These are phyloP conservation scores for Mallotus japonicus DNA, from an alignment of 441 rosid genomes.

Conservation along the genomic window DNA sequence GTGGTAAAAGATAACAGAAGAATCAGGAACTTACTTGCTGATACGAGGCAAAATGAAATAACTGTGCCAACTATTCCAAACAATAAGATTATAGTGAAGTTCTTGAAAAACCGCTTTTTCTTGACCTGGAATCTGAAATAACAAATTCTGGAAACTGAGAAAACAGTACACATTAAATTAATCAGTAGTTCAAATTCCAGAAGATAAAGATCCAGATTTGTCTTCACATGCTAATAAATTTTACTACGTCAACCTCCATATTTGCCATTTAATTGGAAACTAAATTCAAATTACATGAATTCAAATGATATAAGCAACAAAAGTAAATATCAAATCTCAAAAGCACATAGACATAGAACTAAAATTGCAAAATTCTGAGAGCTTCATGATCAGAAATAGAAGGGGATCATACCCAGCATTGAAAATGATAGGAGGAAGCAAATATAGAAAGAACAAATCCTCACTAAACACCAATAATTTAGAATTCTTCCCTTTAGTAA, in stretches of 20 bases:
- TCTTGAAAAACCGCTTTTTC: conserved; percentile 74
- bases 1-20: not conserved
- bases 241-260: not conserved
- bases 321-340: not conserved
- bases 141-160: conserved; percentile 22
- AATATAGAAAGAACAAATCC: conserved; percentile 67
- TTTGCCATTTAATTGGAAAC: not conserved
- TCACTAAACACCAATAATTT: conserved; percentile 44
- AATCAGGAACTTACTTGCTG: conserved; percentile 39
- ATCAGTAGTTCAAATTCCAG: not conserved
- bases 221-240: too few relatives aligned
- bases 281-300: not conserved
- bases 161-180: not conserved
- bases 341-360: not conserved
- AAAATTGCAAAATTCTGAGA: not conserved
- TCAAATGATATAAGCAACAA: not conserved
- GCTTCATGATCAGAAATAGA: conserved; percentile 9
- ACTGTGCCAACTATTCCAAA: conserved; percentile 69
- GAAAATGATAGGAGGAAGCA: conserved; percentile 73
- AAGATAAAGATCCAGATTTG: not conserved
- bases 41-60: conserved; percentile 69
- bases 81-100: conserved; percentile 57
- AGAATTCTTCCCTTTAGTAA: conserved; percentile 33
- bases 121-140: conserved; percentile 71
- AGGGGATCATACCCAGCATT: conserved; percentile 54